Evolutionary conservation across 1,139 yeast species (phyloP).

Genomic region (Geotrichum histeridarum): DNA sequence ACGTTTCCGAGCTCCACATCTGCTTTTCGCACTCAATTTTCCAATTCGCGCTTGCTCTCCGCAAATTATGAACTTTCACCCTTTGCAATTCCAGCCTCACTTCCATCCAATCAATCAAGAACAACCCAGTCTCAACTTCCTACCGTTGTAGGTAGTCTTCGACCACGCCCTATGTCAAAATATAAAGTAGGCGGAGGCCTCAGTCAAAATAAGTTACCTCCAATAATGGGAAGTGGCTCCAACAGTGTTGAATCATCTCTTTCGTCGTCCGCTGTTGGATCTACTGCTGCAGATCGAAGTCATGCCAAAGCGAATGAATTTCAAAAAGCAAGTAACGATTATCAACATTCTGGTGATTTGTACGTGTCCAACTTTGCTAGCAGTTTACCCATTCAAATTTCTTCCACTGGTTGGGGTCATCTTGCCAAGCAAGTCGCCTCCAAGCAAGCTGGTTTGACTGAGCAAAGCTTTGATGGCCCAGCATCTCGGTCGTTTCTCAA

Average conservation of each 20-base stretch:
- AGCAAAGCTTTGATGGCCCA: neutral
- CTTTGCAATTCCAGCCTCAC: constrained; percentile 10
- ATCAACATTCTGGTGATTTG: neutral
- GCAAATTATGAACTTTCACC: neutral
- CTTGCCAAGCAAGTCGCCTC: constrained; percentile 2
- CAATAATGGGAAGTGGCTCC: neutral
- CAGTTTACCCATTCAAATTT: constrained; percentile 19
- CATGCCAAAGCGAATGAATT: neutral
- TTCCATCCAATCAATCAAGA: constrained; percentile 18
- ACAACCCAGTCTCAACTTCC: constrained; percentile 14
- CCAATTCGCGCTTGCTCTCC: constrained; percentile 1
- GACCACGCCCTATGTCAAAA: constrained; percentile 11
- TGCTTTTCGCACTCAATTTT: constrained; percentile 2
- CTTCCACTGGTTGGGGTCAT: constrained; percentile 12
- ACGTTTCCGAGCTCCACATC: neutral
- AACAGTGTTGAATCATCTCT: constrained; percentile 10
- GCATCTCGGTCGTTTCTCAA: neutral
- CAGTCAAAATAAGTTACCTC: neutral
- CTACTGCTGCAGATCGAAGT: constrained; percentile 2
- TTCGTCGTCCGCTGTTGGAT: neutral
- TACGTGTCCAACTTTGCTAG: constrained; percentile 14
- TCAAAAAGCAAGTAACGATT: neutral
- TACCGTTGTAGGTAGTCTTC: constrained; percentile 19
- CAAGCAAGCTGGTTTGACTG: neutral
- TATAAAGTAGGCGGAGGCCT: constrained; percentile 4